Conservation (phyloP, 1,284 basidiomycete species). For the Malassezia vespertilionis region DNA sequence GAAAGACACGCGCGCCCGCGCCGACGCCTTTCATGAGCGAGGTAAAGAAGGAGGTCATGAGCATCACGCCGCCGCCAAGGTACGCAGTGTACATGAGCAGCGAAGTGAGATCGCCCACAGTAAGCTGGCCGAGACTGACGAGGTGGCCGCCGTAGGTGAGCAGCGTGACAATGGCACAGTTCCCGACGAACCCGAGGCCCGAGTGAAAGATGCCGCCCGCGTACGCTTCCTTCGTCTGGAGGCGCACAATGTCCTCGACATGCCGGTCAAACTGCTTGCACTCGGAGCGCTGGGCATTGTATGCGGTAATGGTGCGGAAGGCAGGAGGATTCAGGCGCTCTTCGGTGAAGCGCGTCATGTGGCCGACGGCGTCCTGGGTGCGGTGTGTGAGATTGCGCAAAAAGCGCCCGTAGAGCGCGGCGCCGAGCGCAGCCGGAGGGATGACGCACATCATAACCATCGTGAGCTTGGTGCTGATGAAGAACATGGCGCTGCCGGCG, state of each 20-base stretch:
- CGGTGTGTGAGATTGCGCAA: conserved; percentile 78
- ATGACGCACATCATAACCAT: conserved; percentile 85
- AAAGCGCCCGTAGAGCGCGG: conserved; percentile 91
- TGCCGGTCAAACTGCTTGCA: conserved; percentile 52
- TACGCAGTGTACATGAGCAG: conserved; percentile 86
- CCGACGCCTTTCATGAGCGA: conserved; percentile 64
- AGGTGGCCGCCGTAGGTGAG: conserved; percentile 88
- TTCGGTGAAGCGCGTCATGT: conserved; percentile 76
- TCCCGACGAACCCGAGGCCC: conserved; percentile 80
- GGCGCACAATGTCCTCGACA: conserved; percentile 60
- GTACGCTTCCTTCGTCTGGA: conserved; percentile 76
- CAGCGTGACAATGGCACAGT: conserved; percentile 75
- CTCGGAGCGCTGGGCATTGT: conserved; percentile 65
- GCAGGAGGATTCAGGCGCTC: conserved; percentile 70
- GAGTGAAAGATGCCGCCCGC: conserved; percentile 85
- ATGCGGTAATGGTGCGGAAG: conserved; percentile 83
- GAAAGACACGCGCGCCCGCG: conserved; percentile 82
- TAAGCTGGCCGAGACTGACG: conserved; percentile 73
- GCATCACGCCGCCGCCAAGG: conserved; percentile 57
- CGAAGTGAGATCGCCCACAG: conserved; percentile 53
- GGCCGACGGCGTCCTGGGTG: conserved; percentile 85
- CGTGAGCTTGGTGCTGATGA: conserved; percentile 79
- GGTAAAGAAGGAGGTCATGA: conserved; percentile 49
- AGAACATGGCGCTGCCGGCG: conserved; percentile 86
- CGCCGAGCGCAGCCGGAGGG: conserved; percentile 86